phyloP scores from a whole-genome alignment of 208 protist species.

The Wallacemonas sp. region DNA sequence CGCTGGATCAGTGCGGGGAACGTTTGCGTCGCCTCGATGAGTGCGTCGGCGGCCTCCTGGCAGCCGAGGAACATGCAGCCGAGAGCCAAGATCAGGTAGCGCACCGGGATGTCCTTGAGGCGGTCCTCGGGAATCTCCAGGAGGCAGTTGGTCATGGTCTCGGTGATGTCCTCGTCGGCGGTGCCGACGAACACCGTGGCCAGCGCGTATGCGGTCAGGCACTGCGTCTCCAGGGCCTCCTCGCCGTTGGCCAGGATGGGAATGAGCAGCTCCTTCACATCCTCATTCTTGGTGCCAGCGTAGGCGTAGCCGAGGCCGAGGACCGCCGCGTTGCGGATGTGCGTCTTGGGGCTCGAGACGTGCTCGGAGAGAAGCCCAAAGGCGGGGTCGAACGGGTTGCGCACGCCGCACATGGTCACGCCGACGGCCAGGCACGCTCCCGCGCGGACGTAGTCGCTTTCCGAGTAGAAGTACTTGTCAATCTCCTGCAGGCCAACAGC shows the following conservation, averaged over 20 bases:
- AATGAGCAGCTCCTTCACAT: slow-evolving; percentile 95
- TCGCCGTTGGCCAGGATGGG: slow-evolving; percentile 94
- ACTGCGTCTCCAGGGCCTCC: slow-evolving; percentile 92
- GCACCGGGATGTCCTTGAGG: slow-evolving; percentile 70
- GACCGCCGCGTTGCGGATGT: slow-evolving; percentile 91
- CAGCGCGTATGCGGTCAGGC: slow-evolving; percentile 95
- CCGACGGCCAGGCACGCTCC: slow-evolving; percentile 96
- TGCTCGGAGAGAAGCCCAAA: slow-evolving; percentile 92
- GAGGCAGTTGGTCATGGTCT: slow-evolving; percentile 93
- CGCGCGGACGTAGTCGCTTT: slow-evolving; percentile 96
- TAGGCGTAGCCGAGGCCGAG: slow-evolving; percentile 98
- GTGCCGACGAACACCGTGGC: slow-evolving; percentile 97
- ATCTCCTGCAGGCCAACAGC: slow-evolving; percentile 95
- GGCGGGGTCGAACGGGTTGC: slow-evolving; percentile 94
- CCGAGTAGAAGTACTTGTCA: slow-evolving; percentile 96
- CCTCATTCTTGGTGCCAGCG: slow-evolving; percentile 92
- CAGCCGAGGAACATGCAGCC: slow-evolving; percentile 96
- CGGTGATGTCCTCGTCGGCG: slow-evolving; percentile 93
- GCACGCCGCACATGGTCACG: slow-evolving; percentile 87
- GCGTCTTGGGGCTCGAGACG: slow-evolving; percentile 62
- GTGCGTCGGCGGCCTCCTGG: slow-evolving; percentile 92
- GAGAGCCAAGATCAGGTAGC: slow-evolving; percentile 94
- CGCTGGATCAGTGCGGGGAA: slow-evolving; percentile 74
- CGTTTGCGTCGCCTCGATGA: slow-evolving; percentile 92
- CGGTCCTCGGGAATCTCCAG: slow-evolving; percentile 82